phyloP scores from a whole-genome alignment of 2,329 filamentous ascomycete genomes.

The Cladosporium austrohemisphaericum region DNA sequence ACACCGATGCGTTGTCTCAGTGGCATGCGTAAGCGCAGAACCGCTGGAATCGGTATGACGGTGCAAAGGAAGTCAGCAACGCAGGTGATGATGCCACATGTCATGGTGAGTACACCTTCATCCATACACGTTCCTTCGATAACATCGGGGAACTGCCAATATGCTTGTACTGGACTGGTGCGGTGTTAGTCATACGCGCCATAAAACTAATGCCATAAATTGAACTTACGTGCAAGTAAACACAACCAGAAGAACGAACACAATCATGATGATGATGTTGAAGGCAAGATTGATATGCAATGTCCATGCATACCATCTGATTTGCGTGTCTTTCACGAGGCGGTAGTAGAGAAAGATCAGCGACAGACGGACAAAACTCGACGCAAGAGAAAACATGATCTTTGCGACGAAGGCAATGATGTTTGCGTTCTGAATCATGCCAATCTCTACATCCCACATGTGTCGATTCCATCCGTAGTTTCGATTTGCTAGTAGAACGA shows the following conservation, averaged over 20 bases:
- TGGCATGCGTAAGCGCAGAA: conserved; percentile 42
- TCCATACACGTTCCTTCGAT: conserved; percentile 36
- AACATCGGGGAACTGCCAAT: conserved; percentile 39
- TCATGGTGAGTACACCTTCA: conserved; percentile 39
- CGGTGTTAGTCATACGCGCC: conserved; percentile 1
- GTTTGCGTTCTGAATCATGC: conserved; percentile 24
- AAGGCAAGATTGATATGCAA: conserved; percentile 39
- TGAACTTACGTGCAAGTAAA: conserved; percentile 38
- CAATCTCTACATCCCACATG: conserved; percentile 38
- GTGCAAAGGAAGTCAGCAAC: conserved; percentile 42
- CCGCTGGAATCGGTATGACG: conserved; percentile 42
- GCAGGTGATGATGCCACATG: conserved; percentile 41
- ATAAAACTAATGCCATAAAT: neutral
- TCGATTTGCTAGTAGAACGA: conserved; percentile 42
- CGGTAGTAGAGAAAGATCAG: conserved; percentile 47
- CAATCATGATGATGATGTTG: conserved; percentile 37
- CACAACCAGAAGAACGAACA: conserved; percentile 36
- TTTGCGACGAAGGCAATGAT: conserved; percentile 44
- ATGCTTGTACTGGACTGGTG: conserved; percentile 36
- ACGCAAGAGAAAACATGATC: conserved; percentile 39
- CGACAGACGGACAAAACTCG: conserved; percentile 43
- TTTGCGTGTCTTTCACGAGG: conserved; percentile 39
- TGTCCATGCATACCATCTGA: conserved; percentile 37
- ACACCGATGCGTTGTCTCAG: conserved; percentile 39
- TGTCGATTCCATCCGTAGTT: conserved; percentile 43